Conservation (phyloP, 768 basidiomycete genomes). For the Candolleomyces efflorescens region DNA sequence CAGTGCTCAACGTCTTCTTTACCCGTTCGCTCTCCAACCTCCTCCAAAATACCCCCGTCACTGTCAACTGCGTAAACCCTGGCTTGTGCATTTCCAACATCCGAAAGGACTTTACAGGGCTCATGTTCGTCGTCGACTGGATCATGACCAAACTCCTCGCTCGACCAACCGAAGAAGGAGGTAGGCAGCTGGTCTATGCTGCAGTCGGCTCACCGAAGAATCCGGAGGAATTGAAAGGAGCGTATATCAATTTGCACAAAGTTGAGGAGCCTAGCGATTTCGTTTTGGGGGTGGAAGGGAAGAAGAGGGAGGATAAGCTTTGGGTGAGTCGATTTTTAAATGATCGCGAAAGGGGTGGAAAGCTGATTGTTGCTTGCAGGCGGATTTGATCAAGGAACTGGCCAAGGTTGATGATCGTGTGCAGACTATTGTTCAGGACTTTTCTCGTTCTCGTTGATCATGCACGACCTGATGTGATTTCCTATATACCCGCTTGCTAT, state of each 20-base stretch:
- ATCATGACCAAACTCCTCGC: conserved; percentile 32
- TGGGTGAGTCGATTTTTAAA: conserved; percentile 20
- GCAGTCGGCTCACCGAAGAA: conserved; percentile 19
- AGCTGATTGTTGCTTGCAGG: too few species aligned
- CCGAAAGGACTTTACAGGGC: conserved; percentile 15
- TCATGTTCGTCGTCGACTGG: conserved; percentile 13
- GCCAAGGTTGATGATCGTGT: too few species aligned
- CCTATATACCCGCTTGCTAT: too few species aligned
- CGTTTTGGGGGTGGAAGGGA: conserved; percentile 23
- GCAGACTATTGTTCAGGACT: too few species aligned
- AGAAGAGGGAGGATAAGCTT: conserved; percentile 20
- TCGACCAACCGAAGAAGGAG: conserved; percentile 34
- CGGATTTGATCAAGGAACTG: too few species aligned
- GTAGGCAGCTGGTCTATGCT: conserved; percentile 29
- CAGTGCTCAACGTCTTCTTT: conserved; percentile 41
- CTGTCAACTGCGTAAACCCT: conserved; percentile 38
- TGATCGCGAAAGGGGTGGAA: too few species aligned
- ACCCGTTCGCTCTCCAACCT: conserved; percentile 31
- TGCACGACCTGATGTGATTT: too few species aligned
- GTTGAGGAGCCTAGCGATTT: conserved; percentile 26
- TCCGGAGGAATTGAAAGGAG: conserved; percentile 21
- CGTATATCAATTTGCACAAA: conserved; percentile 22
- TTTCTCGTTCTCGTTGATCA: too few species aligned
- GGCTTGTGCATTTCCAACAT: conserved; percentile 39
- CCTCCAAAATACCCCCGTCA: conserved; percentile 24